These are phyloP conservation scores for Coriolopsis trogii DNA, from an alignment of 1,284 basidiomycete species.

Conservation along the genomic window DNA sequence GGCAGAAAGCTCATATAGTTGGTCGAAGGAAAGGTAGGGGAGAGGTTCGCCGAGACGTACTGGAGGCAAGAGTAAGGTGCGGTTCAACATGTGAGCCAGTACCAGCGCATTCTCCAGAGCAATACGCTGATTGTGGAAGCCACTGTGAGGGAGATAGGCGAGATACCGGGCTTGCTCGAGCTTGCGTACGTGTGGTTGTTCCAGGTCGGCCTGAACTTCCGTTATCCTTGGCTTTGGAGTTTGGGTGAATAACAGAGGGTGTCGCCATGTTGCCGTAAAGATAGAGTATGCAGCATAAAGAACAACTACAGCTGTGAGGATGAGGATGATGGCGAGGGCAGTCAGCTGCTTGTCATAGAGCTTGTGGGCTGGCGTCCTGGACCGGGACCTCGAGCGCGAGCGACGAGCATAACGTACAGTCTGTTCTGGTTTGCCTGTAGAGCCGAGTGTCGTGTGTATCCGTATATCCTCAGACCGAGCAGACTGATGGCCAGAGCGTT, in stretches of 20 bases:
- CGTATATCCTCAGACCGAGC: too few relatives aligned
- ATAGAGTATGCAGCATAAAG: slow-evolving; percentile 10
- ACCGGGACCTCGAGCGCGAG: not conserved
- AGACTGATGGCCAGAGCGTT: too few relatives aligned
- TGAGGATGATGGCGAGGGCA: slow-evolving; percentile 8
- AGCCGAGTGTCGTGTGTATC: too few relatives aligned
- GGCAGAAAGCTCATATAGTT: slow-evolving; percentile 50
- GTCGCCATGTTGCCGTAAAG: not conserved
- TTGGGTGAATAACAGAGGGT: too few relatives aligned
- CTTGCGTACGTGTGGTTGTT: too few relatives aligned
- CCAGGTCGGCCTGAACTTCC: too few relatives aligned
- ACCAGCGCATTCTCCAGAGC: slow-evolving; percentile 80
- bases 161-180: slow-evolving; percentile 42
- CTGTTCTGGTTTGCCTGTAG: too few relatives aligned
- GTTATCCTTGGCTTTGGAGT: too few relatives aligned
- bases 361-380: not conserved
- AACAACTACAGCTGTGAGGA: slow-evolving; percentile 2
- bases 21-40: slow-evolving; percentile 62
- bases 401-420: too few relatives aligned
- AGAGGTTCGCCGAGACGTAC: slow-evolving; percentile 66
- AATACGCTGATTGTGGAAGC: slow-evolving; percentile 85
- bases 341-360: slow-evolving; percentile 15
- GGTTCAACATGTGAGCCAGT: slow-evolving; percentile 67
- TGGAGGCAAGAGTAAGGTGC: slow-evolving; percentile 75
- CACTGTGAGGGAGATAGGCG: slow-evolving; percentile 75